phyloP scores from a whole-genome alignment of 2,329 filamentous ascomycete species.

The Leptographium radiaticola region DNA sequence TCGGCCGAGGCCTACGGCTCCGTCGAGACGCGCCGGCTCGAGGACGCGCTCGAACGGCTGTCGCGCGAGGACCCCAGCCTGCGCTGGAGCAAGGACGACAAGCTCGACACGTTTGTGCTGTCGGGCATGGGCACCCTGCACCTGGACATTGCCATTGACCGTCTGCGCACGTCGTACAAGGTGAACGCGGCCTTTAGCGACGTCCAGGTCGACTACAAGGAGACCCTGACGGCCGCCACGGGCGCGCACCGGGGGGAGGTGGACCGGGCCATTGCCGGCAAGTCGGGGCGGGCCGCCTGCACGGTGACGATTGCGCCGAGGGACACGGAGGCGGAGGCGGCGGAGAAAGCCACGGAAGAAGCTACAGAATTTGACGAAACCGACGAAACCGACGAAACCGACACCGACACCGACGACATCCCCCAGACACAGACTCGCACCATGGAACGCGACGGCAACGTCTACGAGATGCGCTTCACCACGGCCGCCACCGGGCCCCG shows the following conservation, averaged over 20 bases:
- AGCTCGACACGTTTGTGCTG: constrained; percentile 84
- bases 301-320: constrained; percentile 54
- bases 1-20: constrained; percentile 59
- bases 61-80: constrained; percentile 88
- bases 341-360: not conserved
- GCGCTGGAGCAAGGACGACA: constrained; percentile 70
- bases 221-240: constrained; percentile 53
- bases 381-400: not conserved
- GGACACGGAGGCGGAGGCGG: constrained; percentile 2
- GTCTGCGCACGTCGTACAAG: constrained; percentile 80
- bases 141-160: constrained; percentile 81
- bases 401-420: not conserved
- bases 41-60: constrained; percentile 62
- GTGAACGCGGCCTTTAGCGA: constrained; percentile 75
- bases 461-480: constrained; percentile 40
- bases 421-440: constrained; percentile 10
- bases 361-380: not conserved
- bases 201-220: constrained; percentile 92
- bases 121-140: constrained; percentile 96
- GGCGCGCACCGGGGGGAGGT: constrained; percentile 48
- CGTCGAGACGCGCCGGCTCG: constrained; percentile 64
- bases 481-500: constrained; percentile 27
- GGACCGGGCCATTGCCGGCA: constrained; percentile 70
- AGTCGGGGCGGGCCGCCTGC: constrained; percentile 65
- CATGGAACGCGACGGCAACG: constrained; percentile 52